Conservation (phyloP, 371 early-diverging fungal species). For the Apophysomyces sp. region DNA sequence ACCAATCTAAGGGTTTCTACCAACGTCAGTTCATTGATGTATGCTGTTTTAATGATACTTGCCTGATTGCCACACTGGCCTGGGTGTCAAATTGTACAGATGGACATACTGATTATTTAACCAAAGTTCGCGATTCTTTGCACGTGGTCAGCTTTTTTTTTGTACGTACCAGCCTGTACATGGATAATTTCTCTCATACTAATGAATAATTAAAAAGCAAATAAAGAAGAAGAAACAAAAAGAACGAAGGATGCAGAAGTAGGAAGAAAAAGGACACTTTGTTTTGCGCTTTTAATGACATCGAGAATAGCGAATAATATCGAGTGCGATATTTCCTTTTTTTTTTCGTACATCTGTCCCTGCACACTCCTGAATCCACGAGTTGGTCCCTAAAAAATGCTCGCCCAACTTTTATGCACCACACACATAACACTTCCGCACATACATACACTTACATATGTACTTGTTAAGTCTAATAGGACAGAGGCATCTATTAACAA, state of each 20-base stretch:
- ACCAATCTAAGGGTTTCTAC: slow-evolving; percentile 50
- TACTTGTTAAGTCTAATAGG: not conserved
- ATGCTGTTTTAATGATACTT: not conserved
- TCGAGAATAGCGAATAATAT: not conserved
- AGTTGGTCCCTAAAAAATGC: not conserved
- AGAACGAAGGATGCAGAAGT: not conserved
- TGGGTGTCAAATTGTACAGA: slow-evolving; percentile 28
- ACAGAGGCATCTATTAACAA: not conserved
- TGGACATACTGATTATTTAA: not conserved
- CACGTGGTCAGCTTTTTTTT: slow-evolving; percentile 7
- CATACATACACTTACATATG: not conserved
- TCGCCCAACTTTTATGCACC: not conserved
- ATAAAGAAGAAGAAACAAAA: not conserved
- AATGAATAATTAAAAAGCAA: not conserved
- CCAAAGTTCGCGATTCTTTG: not conserved
- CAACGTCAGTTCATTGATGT: not conserved
- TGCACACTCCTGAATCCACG: not conserved
- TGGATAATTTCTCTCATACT: slow-evolving; percentile 11
- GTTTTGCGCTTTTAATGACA: not conserved
- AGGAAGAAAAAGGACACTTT: not conserved
- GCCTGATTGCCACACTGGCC: slow-evolving; percentile 90
- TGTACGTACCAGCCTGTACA: slow-evolving; percentile 7
- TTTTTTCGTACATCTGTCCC: not conserved
- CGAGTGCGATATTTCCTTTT: not conserved
- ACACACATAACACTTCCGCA: not conserved